Conservation (phyloP, 192 early-diverging fungal genomes). For the Linnemannia elongata region DNA sequence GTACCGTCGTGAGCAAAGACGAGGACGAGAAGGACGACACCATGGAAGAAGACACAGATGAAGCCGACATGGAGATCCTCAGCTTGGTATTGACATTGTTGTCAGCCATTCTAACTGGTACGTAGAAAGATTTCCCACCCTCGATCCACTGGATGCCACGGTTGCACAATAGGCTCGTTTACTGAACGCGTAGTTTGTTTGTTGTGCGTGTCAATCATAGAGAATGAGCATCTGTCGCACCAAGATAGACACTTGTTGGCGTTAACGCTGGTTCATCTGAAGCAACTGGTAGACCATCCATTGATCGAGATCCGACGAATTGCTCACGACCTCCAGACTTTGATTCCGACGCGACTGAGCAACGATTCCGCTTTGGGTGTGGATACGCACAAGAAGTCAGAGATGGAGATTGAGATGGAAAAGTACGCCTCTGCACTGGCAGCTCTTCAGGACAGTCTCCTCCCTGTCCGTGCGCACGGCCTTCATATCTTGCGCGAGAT, state of each 20-base stretch:
- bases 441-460: constrained; percentile 79
- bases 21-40: background rate
- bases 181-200: background rate
- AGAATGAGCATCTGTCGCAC: constrained; percentile 60
- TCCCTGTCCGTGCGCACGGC: constrained; percentile 92
- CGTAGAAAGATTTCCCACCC: constrained; percentile 15
- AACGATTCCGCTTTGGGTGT: background rate
- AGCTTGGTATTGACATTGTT: constrained; percentile 73
- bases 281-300: constrained; percentile 52
- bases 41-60: constrained; percentile 52
- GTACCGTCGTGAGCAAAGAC: background rate
- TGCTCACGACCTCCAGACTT: constrained; percentile 61
- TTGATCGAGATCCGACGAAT: constrained; percentile 60
- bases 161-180: background rate
- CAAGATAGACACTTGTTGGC: constrained; percentile 59
- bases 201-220: constrained; percentile 30
- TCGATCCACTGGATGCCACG: constrained; percentile 12
- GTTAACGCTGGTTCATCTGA: constrained; percentile 53
- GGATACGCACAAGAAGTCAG: constrained; percentile 19
- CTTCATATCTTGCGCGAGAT: constrained; percentile 85
- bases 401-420: constrained; percentile 60
- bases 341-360: constrained; percentile 57
- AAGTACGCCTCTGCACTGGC: constrained; percentile 83
- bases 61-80: constrained; percentile 70
- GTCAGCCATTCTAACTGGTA: constrained; percentile 73